Conservation (phyloP, 331 rosid genomes). For the Prunus yedoensis region DNA sequence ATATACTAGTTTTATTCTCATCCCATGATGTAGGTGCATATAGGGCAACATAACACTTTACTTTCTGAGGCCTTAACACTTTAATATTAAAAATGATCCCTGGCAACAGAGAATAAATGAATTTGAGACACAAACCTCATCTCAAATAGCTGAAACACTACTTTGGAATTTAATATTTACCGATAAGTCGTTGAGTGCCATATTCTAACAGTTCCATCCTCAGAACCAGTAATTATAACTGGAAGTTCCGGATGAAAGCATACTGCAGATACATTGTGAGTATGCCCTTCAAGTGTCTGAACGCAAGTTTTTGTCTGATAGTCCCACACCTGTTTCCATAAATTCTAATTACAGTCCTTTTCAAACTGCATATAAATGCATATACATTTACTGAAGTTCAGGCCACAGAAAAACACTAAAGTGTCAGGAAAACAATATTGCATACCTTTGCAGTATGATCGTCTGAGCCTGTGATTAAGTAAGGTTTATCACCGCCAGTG, state of each 20-base stretch:
- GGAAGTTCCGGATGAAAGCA: conserved; percentile 79
- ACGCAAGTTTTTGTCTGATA: conserved; percentile 55
- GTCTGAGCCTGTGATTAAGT: conserved; percentile 81
- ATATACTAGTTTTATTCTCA: background rate
- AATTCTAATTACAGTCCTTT: conserved; percentile 3
- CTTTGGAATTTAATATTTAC: conserved; percentile 32
- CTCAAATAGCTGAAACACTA: conserved; percentile 2
- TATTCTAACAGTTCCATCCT: conserved; percentile 72
- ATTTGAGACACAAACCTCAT: background rate
- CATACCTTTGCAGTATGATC: conserved; percentile 69
- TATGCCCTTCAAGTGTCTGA: conserved; percentile 84
- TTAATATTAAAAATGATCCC: background rate
- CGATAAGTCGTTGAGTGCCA: conserved; percentile 72
- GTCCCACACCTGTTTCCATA: conserved; percentile 71
- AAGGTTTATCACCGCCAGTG: conserved; percentile 57
- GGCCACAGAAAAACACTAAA: background rate
- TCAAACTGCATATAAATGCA: conserved; percentile 5
- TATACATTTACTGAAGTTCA: background rate
- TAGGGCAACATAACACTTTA: background rate
- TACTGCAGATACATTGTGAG: conserved; percentile 66
- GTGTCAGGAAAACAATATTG: background rate
- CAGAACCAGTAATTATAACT: conserved; percentile 74
- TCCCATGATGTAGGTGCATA: background rate
- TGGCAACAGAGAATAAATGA: background rate
- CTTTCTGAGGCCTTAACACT: background rate